Conservation (phyloP, 2,329 filamentous ascomycete species). For the Alternaria burnsii region DNA sequence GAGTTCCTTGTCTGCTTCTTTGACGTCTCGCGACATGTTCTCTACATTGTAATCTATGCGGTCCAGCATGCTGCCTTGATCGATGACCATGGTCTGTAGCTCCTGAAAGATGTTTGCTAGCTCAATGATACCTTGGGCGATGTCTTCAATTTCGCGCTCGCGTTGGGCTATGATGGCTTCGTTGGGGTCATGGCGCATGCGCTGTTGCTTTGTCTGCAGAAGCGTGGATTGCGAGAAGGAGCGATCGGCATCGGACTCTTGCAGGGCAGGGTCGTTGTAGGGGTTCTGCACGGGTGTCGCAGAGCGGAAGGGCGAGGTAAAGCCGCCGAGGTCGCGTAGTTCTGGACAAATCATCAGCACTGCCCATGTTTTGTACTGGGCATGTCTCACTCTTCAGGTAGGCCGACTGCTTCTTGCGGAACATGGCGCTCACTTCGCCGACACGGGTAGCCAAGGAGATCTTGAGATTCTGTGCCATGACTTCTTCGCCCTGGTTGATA, state of each 20-base stretch:
- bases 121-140: conserved; percentile 97
- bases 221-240: conserved; percentile 90
- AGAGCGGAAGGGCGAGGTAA: conserved; percentile 58
- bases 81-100: conserved; percentile 84
- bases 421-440: conserved; percentile 88
- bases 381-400: conserved; percentile 86
- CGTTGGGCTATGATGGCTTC: conserved; percentile 88
- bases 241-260: conserved; percentile 90
- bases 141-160: conserved; percentile 96
- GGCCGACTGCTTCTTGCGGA: conserved; percentile 95
- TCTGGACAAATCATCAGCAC: conserved; percentile 41
- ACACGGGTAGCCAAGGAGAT: conserved; percentile 87
- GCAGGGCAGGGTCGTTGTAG: conserved; percentile 83
- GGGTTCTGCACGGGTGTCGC: conserved; percentile 62
- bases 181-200: conserved; percentile 69
- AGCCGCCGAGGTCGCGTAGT: conserved; percentile 57
- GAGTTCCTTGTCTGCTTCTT: conserved; percentile 90
- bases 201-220: conserved; percentile 74
- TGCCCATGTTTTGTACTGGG: background rate
- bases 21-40: conserved; percentile 91
- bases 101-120: conserved; percentile 96
- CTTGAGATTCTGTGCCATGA: conserved; percentile 96
- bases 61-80: conserved; percentile 62
- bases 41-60: conserved; percentile 86
- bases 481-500: conserved; percentile 84